Percentiles rank a stretch among this genome's conserved stretches.
These are phyloP conservation scores for Corylus heterophylla DNA, from an alignment of 306 rosid species.

Conservation along the genomic window DNA sequence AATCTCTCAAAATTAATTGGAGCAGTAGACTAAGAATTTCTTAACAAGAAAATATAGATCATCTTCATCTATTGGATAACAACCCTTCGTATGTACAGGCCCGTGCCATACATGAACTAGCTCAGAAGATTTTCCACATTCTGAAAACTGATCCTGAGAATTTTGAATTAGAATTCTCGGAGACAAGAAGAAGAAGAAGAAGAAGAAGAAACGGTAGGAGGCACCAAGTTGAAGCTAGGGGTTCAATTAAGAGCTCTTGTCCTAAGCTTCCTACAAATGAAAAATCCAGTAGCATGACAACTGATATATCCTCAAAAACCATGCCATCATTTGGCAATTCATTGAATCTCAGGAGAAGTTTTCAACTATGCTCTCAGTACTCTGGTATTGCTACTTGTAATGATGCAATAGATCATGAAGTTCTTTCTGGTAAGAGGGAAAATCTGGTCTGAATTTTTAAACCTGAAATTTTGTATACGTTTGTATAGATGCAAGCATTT, in stretches of 20 bases:
- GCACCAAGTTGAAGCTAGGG: slow-evolving; percentile 40
- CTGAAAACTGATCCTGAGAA: slow-evolving; percentile 50
- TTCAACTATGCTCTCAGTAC: slow-evolving; percentile 19
- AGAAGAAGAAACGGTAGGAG: slow-evolving; percentile 32
- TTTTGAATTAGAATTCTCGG: slow-evolving; percentile 52
- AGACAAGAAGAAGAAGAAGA: slow-evolving; percentile 35
- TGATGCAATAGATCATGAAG: slow-evolving; percentile 29
- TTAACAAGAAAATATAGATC: background rate
- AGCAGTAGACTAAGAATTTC: background rate
- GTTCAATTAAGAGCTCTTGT: slow-evolving; percentile 23
- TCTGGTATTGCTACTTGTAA: slow-evolving; percentile 22
- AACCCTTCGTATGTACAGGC: slow-evolving; percentile 49
- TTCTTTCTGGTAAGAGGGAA: slow-evolving; percentile 35
- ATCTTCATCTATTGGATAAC: slow-evolving; percentile 6
- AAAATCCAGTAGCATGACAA: slow-evolving; percentile 31
- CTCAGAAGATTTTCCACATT: slow-evolving; percentile 48
- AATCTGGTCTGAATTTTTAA: background rate
- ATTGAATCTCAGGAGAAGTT: slow-evolving; percentile 23
- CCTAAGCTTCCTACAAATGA: slow-evolving; percentile 16
- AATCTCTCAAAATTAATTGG: background rate
- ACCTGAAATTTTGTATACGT: background rate
- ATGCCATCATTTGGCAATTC: slow-evolving; percentile 29
- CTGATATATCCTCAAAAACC: slow-evolving; percentile 26
- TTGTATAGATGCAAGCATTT: background rate
- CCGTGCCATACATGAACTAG: slow-evolving; percentile 49